Evolutionary conservation across 129 eudicot species (phyloP), one percentile per base, ranked within the genome.

Genomic region (Smallanthus sonchifolius): DNA sequence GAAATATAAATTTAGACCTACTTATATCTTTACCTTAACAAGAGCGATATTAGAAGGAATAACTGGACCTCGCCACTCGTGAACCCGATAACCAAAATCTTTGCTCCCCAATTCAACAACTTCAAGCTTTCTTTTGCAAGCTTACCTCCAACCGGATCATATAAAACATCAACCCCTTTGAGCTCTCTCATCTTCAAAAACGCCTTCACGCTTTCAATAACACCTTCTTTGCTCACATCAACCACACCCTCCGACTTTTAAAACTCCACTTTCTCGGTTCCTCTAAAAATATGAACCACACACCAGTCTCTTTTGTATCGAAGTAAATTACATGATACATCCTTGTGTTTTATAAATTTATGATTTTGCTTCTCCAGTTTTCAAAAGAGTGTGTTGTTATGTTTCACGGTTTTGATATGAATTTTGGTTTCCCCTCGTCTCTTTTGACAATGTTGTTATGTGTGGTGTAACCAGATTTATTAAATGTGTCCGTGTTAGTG

Each of bases 141-240:
- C 87, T 95, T 95, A 15, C 99, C 99, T 72, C 99, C 99, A 80
- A 95, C 99, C 6, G 97, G 99, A 88, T 95, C 99, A 79, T 95
- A 95, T 81, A 95, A 75, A 44, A 95, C 97, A 49, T 95, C 97
- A 65, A 95, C 92, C 32, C 99, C 99, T 87, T 66, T 91, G 8
- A 95, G 91, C 85, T 88, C 91, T 80, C 77, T 85, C 4, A 80
- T 62, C 84, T 89, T 89, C 39, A 95, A 79, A 45, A 95, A 95
- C 4, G 89, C 91, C 80, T 79, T 95, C 8, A 88, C 92, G 40
- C 89, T 88, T 75, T 86, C 94, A 65, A 48, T 91, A 3, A 95
- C 75, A 52, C 83, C 86, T 60, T 72, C 94, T 85, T 85, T 78
- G 76, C 86, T 87, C 78, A 78, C 54, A 65, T 95, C 99, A 70